Conservation (phyloP, 495 filamentous ascomycete species). For the Wilcoxina mikolae region DNA sequence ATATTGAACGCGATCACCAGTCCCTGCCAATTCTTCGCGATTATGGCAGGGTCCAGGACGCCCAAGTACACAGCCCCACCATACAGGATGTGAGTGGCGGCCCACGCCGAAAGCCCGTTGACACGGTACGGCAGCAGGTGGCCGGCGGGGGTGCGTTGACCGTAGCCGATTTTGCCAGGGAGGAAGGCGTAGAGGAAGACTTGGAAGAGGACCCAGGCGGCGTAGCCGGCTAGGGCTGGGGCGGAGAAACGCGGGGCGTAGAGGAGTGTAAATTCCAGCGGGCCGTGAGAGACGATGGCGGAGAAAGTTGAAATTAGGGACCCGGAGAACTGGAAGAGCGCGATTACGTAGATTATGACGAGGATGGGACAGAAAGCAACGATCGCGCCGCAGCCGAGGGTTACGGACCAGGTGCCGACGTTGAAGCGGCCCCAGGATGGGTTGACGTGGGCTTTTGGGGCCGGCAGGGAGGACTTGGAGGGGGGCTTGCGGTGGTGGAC, state of each 20-base stretch:
- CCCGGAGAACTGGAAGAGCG: conserved; percentile 11
- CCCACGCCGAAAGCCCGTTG: conserved; percentile 35
- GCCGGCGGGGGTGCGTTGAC: conserved; percentile 30
- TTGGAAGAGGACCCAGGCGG: conserved; percentile 30
- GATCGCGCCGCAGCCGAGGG: conserved; percentile 20
- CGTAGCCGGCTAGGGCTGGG: conserved; percentile 24
- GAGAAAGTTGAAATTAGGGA: conserved; percentile 5
- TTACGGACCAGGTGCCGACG: conserved; percentile 19
- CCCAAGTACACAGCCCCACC: conserved; percentile 18
- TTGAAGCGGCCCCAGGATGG: conserved; percentile 24
- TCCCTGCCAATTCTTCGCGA: conserved; percentile 34
- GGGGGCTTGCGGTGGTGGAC: too few relatives aligned
- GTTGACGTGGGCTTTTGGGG: too few relatives aligned
- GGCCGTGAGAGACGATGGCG: conserved; percentile 13
- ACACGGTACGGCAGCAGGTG: conserved; percentile 30
- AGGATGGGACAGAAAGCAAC: conserved; percentile 22
- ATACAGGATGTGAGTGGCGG: conserved; percentile 30
- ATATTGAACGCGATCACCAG: conserved; percentile 33
- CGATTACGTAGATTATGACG: conserved; percentile 17
- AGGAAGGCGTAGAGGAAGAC: conserved; percentile 28
- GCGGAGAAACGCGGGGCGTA: conserved; percentile 17
- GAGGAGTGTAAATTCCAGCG: conserved; percentile 12
- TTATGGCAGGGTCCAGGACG: conserved; percentile 31
- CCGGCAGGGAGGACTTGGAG: too few relatives aligned
- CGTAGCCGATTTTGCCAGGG: conserved; percentile 27